Base-by-base conservation (phyloP, 768 basidiomycete species). In the Pisolithus orientalis region DNA sequence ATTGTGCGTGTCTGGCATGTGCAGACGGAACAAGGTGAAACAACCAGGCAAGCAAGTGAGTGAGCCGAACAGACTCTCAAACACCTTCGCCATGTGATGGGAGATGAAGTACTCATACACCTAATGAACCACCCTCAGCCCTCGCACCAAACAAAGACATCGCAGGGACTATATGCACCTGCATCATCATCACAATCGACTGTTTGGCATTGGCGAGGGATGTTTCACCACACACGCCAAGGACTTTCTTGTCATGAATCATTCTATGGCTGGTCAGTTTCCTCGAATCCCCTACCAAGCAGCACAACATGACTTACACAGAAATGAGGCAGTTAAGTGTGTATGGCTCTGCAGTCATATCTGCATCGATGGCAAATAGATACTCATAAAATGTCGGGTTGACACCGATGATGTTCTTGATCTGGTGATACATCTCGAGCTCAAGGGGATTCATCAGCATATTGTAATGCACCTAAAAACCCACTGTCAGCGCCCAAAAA, bases 371-470 rank as follows among this genome's bases (percentile, higher is more conserved):
- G 66, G 84, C 93, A 73, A 95, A 88, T 55, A 94, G 59, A 62
- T 94, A 97, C 70, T 98, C 96, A 70, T 98, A 99, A 73, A 98
- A 97, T 0, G 92, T 86, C 2, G 95, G 96, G 70, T 99, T 96
- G 63, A 99, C 93, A 70, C 96, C 96, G 61, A 99, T 97, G 50
- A 98, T 94, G 63, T 99, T 99, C 80, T 97, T 93, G 78, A 98
- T 94, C 70, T 99, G 96, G 67, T 98, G 96, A 65, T 94, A 98
- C 75, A 99, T 95, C 74, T 99, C 96, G 49, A 99, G 72, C 71
- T 99, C 96, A 56, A 95, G 71, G 1, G 96, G 96, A 62, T 88
- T 91, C 96, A 99, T 98, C 0, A 94, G 86, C 21, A 91, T 70
- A 67, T 94, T 91, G 70, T 95, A 98, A 70, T 98, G 96, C 43